Evolutionary conservation across 805 yeast species (phyloP).

Genomic region (Candida ponderosae): DNA sequence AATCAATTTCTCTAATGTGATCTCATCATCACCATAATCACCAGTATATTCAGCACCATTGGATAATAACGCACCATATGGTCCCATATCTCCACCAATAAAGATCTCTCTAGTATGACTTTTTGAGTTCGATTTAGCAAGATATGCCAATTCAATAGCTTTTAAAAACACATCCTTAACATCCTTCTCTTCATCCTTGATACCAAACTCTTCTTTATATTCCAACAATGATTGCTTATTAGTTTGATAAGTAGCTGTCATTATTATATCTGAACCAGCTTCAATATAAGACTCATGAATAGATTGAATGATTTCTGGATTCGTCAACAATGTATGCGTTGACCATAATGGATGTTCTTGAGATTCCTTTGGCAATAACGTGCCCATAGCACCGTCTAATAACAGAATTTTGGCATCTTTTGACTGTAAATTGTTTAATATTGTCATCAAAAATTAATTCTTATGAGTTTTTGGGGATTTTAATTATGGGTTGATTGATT

Average conservation of each 20-base stretch:
- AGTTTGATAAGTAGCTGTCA: conserved; percentile 54
- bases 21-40: conserved; percentile 38
- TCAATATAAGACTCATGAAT: conserved; percentile 44
- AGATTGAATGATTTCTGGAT: conserved; percentile 34
- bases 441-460: too few species aligned
- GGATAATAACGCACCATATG: conserved; percentile 65
- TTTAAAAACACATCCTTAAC: background rate
- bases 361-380: conserved; percentile 11
- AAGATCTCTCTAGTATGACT: conserved; percentile 5
- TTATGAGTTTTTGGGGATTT: background rate
- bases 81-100: conserved; percentile 65
- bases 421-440: too few species aligned
- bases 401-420: too few species aligned
- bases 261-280: conserved; percentile 47
- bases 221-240: conserved; percentile 28
- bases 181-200: conserved; percentile 1
- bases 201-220: conserved; percentile 1
- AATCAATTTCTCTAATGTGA: conserved; percentile 26
- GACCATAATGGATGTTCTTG: conserved; percentile 45
- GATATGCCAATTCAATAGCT: conserved; percentile 10
- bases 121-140: conserved; percentile 6
- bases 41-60: conserved; percentile 74
- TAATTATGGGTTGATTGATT: too few species aligned
- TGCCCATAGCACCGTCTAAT: conserved; percentile 16
- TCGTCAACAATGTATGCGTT: conserved; percentile 36